Evolutionary conservation across 768 basidiomycete genomes (phyloP).

Genomic region (Piloderma croceum): DNA sequence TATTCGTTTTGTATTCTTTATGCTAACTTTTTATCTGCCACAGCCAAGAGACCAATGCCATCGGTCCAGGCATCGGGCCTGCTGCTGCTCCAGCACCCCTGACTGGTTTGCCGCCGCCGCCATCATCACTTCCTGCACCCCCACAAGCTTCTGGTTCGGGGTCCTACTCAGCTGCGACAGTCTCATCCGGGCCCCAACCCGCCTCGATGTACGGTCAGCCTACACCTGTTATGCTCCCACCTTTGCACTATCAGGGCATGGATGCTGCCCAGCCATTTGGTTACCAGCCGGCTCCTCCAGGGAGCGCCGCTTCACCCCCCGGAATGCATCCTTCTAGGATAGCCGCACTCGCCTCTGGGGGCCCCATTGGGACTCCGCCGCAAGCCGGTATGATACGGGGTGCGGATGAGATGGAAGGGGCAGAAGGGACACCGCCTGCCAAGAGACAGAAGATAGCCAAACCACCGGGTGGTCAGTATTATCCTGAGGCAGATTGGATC

Average conservation of each 20-base stretch:
- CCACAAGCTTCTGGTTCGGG: constrained; percentile 40
- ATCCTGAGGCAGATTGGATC: constrained; percentile 88
- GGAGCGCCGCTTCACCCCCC: constrained; percentile 19
- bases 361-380: too few relatives aligned
- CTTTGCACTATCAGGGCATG: constrained; percentile 79
- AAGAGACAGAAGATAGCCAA: constrained; percentile 88
- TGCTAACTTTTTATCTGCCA: constrained; percentile 13
- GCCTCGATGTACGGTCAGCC: constrained; percentile 65
- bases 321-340: constrained; percentile 68
- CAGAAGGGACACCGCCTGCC: constrained; percentile 68
- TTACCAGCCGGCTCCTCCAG: constrained; percentile 56
- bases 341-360: constrained; percentile 50
- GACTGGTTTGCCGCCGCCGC: constrained; percentile 60
- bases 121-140: constrained; percentile 68
- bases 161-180: constrained; percentile 75
- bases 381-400: constrained; percentile 71
- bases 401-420: constrained; percentile 77
- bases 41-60: constrained; percentile 72
- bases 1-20: constrained; percentile 3
- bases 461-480: constrained; percentile 75
- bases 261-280: constrained; percentile 75
- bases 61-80: constrained; percentile 85
- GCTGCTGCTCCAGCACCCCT: constrained; percentile 65
- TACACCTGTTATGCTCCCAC: constrained; percentile 73
- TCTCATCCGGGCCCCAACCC: constrained; percentile 90